These are phyloP conservation scores for Colletotrichum horii DNA, from an alignment of 2,329 filamentous ascomycete species.

Conservation along the genomic window DNA sequence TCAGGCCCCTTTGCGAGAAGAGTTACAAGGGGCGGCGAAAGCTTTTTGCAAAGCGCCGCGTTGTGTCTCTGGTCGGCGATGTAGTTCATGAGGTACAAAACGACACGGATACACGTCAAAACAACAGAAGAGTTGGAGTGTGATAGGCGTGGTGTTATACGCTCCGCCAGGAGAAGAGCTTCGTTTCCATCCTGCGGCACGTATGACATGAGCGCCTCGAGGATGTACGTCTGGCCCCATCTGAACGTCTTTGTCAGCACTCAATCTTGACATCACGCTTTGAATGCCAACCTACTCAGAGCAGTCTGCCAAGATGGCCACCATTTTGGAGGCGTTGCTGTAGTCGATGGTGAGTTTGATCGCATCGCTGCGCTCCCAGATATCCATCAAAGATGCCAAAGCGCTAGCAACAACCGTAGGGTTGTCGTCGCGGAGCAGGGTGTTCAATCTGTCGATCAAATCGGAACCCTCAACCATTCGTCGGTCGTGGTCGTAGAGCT, in stretches of 20 bases:
- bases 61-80: slow-evolving; percentile 92
- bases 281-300: slow-evolving; percentile 74
- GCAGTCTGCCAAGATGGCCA: slow-evolving; percentile 93
- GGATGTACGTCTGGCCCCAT: slow-evolving; percentile 98
- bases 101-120: slow-evolving; percentile 92
- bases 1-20: slow-evolving; percentile 95
- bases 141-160: slow-evolving; percentile 92
- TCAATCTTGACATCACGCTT: not conserved
- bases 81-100: slow-evolving; percentile 98
- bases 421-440: slow-evolving; percentile 91
- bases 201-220: slow-evolving; percentile 97
- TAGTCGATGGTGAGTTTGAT: slow-evolving; percentile 99
- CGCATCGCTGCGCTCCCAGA: slow-evolving; percentile 96
- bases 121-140: slow-evolving; percentile 98
- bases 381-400: slow-evolving; percentile 89
- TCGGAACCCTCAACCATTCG: slow-evolving; percentile 89
- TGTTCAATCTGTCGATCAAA: slow-evolving; percentile 89
- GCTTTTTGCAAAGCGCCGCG: slow-evolving; percentile 83
- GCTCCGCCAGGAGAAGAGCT: slow-evolving; percentile 87
- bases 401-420: slow-evolving; percentile 97
- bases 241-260: slow-evolving; percentile 46
- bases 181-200: slow-evolving; percentile 91
- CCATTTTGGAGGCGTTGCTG: slow-evolving; percentile 95
- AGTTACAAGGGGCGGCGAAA: slow-evolving; percentile 94
- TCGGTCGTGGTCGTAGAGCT: slow-evolving; percentile 96